Conservation (phyloP, 2,329 filamentous ascomycete genomes). For the Parascedosporium putredinis region DNA sequence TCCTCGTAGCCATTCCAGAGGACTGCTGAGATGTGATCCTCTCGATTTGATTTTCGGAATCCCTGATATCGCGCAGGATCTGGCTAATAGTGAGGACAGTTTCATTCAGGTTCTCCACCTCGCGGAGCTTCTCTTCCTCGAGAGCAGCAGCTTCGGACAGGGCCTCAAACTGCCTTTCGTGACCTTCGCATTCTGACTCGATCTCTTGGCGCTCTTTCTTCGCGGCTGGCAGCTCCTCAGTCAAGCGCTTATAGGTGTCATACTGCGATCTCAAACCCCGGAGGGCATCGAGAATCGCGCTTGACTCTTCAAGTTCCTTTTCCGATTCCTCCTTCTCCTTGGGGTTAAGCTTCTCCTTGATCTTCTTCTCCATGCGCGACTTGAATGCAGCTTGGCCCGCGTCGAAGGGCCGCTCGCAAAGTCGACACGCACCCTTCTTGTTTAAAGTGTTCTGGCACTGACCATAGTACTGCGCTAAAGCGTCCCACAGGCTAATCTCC, state of each 20-base stretch:
- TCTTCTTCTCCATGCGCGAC: conserved; percentile 54
- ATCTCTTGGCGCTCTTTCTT: conserved; percentile 52
- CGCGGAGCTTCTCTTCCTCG: conserved; percentile 54
- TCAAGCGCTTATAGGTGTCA: conserved; percentile 63
- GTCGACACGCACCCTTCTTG: conserved; percentile 60
- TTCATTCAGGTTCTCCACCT: conserved; percentile 66
- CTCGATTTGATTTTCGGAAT: conserved; percentile 62
- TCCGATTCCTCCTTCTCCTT: conserved; percentile 53
- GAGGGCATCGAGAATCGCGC: conserved; percentile 44
- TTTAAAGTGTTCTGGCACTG: conserved; percentile 57
- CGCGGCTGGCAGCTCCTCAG: conserved; percentile 59
- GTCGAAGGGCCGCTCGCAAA: conserved; percentile 63
- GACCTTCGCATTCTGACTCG: conserved; percentile 49
- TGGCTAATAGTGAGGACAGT: conserved; percentile 67
- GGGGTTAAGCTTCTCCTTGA: conserved; percentile 53
- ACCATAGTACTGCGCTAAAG: conserved; percentile 60
- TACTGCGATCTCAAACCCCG: conserved; percentile 56
- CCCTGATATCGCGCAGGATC: conserved; percentile 59
- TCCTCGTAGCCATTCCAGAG: conserved; percentile 49
- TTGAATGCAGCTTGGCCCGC: conserved; percentile 45
- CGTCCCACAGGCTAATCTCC: conserved; percentile 59
- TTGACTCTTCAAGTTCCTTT: conserved; percentile 42
- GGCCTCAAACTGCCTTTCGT: conserved; percentile 54
- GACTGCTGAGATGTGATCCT: conserved; percentile 68
- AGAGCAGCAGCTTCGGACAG: conserved; percentile 57